Conservation (phyloP, 331 rosid species). For the Arachis monticola region DNA sequence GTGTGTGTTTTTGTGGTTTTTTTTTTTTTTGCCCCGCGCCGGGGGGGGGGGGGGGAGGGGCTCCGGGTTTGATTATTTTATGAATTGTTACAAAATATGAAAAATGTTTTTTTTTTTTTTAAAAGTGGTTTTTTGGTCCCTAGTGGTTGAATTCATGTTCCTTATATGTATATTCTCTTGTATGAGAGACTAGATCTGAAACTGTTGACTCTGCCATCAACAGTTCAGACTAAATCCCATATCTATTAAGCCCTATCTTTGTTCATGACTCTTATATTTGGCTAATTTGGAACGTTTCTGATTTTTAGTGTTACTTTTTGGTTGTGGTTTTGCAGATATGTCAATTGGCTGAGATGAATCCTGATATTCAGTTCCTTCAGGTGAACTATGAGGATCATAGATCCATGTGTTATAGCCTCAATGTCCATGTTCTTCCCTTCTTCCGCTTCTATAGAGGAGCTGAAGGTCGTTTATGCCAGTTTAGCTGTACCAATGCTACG, state of each 20-base stretch:
- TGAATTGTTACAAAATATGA: too few species aligned
- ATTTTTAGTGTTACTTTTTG: slow-evolving; percentile 21
- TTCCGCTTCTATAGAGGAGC: slow-evolving; percentile 94
- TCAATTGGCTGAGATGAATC: slow-evolving; percentile 86
- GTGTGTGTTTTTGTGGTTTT: too few species aligned
- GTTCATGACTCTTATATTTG: background rate
- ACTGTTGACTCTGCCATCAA: too few species aligned
- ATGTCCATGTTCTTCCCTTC: slow-evolving; percentile 90
- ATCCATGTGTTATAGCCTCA: slow-evolving; percentile 89
- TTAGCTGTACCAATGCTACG: slow-evolving; percentile 97
- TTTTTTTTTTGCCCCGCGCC: too few species aligned
- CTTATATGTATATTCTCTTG: too few species aligned
- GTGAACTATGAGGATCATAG: slow-evolving; percentile 84
- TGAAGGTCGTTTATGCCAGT: slow-evolving; percentile 88
- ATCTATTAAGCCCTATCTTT: background rate
- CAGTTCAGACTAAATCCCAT: background rate
- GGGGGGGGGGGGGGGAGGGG: too few species aligned
- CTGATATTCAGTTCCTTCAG: slow-evolving; percentile 77
- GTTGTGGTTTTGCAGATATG: slow-evolving; percentile 57
- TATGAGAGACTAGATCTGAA: too few species aligned
- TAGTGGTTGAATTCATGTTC: too few species aligned
- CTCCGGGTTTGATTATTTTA: too few species aligned
- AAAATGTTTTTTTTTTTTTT: too few species aligned
- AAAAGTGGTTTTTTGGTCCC: too few species aligned
- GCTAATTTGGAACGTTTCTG: slow-evolving; percentile 6